These are phyloP conservation scores for Trametes pubescens DNA, from an alignment of 1,284 basidiomycete genomes.

Conservation along the genomic window DNA sequence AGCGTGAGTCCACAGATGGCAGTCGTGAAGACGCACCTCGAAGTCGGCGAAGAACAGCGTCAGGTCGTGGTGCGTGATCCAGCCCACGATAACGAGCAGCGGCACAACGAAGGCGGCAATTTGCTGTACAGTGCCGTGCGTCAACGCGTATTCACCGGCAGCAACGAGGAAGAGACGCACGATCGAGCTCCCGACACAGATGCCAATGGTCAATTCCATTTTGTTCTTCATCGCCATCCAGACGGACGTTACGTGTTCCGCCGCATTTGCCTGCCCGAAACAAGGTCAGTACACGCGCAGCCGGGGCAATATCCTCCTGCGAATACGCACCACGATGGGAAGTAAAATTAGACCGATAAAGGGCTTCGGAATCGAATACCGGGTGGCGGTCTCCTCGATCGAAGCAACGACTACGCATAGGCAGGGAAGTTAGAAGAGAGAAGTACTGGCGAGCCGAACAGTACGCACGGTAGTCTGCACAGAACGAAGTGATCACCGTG, in stretches of 20 bases:
- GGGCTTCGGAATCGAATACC: constrained; percentile 83
- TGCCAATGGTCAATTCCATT: constrained; percentile 88
- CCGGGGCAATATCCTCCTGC: neutral
- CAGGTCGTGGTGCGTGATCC: constrained; percentile 81
- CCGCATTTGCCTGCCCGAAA: constrained; percentile 68
- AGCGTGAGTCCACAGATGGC: neutral
- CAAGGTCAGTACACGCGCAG: neutral
- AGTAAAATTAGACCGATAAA: constrained; percentile 82
- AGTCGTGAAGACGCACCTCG: constrained; percentile 55
- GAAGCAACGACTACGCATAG: constrained; percentile 76
- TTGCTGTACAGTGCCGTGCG: constrained; percentile 60
- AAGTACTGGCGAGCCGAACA: neutral
- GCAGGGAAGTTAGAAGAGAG: neutral
- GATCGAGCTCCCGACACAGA: constrained; percentile 91
- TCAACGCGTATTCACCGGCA: neutral
- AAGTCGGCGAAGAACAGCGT: constrained; percentile 87
- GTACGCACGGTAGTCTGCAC: constrained; percentile 78
- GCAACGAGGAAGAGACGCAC: constrained; percentile 52
- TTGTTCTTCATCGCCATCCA: constrained; percentile 93
- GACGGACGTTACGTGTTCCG: constrained; percentile 83
- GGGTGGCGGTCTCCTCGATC: constrained; percentile 87
- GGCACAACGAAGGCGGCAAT: constrained; percentile 91
- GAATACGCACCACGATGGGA: constrained; percentile 69
- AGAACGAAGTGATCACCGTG: constrained; percentile 86
- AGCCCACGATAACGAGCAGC: constrained; percentile 83